Base-by-base conservation (phyloP, 2,329 filamentous ascomycete species). In the Karstenula rhodostoma region DNA sequence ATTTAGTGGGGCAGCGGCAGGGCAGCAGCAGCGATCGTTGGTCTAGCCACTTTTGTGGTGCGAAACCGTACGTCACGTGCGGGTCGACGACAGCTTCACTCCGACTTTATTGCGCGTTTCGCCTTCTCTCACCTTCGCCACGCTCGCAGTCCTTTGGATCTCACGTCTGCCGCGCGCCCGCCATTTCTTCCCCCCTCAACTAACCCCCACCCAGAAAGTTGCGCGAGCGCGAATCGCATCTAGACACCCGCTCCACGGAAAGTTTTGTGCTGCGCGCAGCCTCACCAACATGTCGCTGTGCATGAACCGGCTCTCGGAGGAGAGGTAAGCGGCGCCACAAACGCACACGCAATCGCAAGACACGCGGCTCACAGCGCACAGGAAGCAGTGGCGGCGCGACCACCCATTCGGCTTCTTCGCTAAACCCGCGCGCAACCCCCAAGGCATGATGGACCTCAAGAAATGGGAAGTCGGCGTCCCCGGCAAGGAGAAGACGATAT, bases 381-480 rank as follows among this genome's bases (percentile, higher is more conserved):
- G 94, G 65, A 98, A 97, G 82, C 93, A 97, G 82, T 99, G 95
- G 95, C 89, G 95, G 67, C 90, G 90, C 76, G 94, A 99, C 71
- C 95, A 99, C 74, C 96, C 96, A 0, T 99, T 99, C 74, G 95
- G 95, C 63, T 99, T 99, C 83, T 97, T 91, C 79, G 95, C 95
- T 25, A 92, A 94, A 75, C 95, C 96, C 13, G 84, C 89, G 64
- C 91, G 94, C 69, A 94, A 88, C 64, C 79, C 89, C 19, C 86
- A 92, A 67, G 94, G 93, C 57, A 88, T 93, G 1, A 86, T 98
- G 55, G 95, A 99, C 75, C 84, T 99, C 65, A 97, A 97, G 85
- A 87, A 89, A 66, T 99, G 95, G 95, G 94, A 98, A 72, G 98
- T 95, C 73, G 94, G 94, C 46, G 91, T 99, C 46, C 95, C 95